Evolutionary conservation across 257 asterid species (phyloP).

Genomic region (Mitragyna speciosa): DNA sequence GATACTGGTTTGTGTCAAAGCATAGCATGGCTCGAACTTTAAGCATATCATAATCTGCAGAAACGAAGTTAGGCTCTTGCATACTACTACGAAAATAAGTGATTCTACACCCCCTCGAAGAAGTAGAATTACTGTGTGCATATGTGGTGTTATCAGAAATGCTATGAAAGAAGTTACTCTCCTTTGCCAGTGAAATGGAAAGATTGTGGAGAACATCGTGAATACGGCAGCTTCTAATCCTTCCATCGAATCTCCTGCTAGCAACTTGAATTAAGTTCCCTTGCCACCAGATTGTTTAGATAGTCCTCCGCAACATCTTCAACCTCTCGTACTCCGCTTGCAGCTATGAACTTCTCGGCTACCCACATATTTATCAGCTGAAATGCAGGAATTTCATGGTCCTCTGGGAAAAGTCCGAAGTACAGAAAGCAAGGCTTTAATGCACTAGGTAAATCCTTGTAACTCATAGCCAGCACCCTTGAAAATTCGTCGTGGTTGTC

Average conservation of each 20-base stretch:
- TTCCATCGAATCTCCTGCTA: slow-evolving; percentile 17
- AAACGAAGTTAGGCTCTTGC: neutral
- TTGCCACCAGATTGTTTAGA: slow-evolving; percentile 12
- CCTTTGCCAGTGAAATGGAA: slow-evolving; percentile 6
- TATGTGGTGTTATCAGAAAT: neutral
- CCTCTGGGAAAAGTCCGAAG: slow-evolving; percentile 16
- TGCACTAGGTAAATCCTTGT: slow-evolving; percentile 14
- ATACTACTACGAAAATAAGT: neutral
- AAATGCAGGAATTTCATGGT: slow-evolving; percentile 10
- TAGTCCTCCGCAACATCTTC: slow-evolving; percentile 22
- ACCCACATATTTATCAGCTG: slow-evolving; percentile 22
- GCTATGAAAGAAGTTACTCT: slow-evolving; percentile 15
- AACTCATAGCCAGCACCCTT: slow-evolving; percentile 17
- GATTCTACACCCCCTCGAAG: neutral
- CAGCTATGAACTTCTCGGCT: slow-evolving; percentile 21
- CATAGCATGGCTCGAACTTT: slow-evolving; percentile 3
- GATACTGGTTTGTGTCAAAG: neutral
- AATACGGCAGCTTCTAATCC: slow-evolving; percentile 1
- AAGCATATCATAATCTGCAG: neutral
- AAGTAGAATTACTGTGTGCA: no score
- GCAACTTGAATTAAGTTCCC: slow-evolving; percentile 24
- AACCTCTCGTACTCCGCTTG: slow-evolving; percentile 1
- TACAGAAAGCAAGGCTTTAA: slow-evolving; percentile 24
- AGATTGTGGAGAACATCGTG: slow-evolving; percentile 23
- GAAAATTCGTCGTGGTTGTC: slow-evolving; percentile 14